Base-by-base conservation (phyloP, 805 yeast genomes). In the Candida tibetensis region DNA sequence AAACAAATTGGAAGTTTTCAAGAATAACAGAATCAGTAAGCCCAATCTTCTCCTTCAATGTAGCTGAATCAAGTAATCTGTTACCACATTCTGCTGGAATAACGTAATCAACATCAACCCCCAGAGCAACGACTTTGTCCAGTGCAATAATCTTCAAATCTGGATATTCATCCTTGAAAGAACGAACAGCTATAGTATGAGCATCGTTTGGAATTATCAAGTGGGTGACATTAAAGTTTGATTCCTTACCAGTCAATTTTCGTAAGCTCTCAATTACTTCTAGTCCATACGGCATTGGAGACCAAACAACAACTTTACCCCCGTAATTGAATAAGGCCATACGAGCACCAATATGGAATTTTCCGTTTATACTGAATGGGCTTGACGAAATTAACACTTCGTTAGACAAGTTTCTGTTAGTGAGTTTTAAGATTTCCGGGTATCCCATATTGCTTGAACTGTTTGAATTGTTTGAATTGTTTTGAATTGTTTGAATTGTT, bases 271-370 rank as follows among this genome's bases (percentile, higher is more conserved):
- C 37, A 14, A 36, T 18, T 23, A 44, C 40, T 30, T 42, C 45
- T 10, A 37, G 39, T 3, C 49, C 47, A 27, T 34, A 49, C 4
- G 44, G 47, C 23, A 51, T 34, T 2, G 51, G 40, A 2, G 49
- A 42, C 45, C 43, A 49, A 17, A 48, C 45, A 15, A 55, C 45
- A 7, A 54, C 32, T 16, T 44, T 32, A 26, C 46, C 47, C 31
- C 56, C 48, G 45, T 53, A 47, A 28, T 58, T 47, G 46, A 67
- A 53, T 8, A 65, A 42, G 2, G 69, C 62, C 72, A 67, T 67
- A 17, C 72, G 51, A 3, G 62, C 68, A 6, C 72, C 72, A 34
- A 66, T 56, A 41, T 63, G 56, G 35, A 64, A 32, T 26, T 46
- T 46, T 28, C 47, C 49, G 18, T 48, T 39, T 29, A 69, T 48